Base-by-base conservation (phyloP, 768 basidiomycete species). In the Suillus subluteus region DNA sequence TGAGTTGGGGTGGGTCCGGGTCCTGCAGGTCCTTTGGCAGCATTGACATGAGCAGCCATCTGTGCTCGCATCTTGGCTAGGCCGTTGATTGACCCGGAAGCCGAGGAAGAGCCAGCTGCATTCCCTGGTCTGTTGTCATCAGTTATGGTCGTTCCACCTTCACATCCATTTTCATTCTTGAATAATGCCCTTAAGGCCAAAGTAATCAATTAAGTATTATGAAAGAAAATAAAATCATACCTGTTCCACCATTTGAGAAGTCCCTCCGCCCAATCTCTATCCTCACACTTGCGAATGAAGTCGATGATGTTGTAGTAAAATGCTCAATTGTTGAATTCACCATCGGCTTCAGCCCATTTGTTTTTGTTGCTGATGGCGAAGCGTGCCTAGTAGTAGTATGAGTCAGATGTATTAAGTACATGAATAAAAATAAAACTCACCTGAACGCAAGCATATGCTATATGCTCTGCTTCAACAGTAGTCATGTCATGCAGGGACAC, bases 361-460 rank as follows among this genome's bases (percentile, higher is more conserved):
- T 44, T 44, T 3, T 44, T 21, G 1, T 44, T 44, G 13, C 43
- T 44, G 43, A 44, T 44, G 2, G 18, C 7, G 18, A 44, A 44
- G 18, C 18, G 7, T 44, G 43, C 43, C 43, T 44, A 35, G 35
- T 35, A 41, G 40, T 40, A 40, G 13, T 15, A 44, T 44, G 0
- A 6, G 16, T 18, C 7, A 44, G 43, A 2, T 44, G 4, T 16
- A 6, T 6, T 16, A 18, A 21, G 13, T 44, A 15, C 7, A 9
- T 21, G 6, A 44, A 44, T 21, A 8, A 44, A 44, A 8, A 41
- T 15, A 41, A 15, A 41, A 41, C 12, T 41, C 13, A 61, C 67
- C 64, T 44, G 64, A 16, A 62, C 37, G 1, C 40, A 44, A 37
- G 35, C 15, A 21, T 68, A 68, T 11, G 67, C 65, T 26, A 68